A percentile compares a stretch with the other conserved stretches of the same genome.
These are phyloP conservation scores for Arthroderma sp. DNA, from an alignment of 2,329 filamentous ascomycete genomes.

Conservation along the genomic window DNA sequence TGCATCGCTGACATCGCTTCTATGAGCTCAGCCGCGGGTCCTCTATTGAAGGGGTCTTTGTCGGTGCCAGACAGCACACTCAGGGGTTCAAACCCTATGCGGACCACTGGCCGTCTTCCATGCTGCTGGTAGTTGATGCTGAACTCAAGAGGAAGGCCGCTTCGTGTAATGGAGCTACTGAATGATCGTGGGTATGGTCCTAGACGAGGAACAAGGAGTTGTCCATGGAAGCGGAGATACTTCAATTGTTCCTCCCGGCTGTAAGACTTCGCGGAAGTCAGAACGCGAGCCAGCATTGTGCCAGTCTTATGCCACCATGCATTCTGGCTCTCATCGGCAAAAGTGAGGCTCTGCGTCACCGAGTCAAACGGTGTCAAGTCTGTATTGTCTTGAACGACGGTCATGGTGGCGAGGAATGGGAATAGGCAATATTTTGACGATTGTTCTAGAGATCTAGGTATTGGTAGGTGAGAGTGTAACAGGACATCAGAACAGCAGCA, in stretches of 20 bases:
- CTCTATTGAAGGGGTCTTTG: slow-evolving; percentile 9
- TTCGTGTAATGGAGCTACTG: slow-evolving; percentile 5
- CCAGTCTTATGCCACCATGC: too few species aligned
- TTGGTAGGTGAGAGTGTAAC: too few species aligned
- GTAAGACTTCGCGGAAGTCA: too few species aligned
- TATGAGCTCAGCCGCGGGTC: slow-evolving; percentile 3
- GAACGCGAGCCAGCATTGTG: too few species aligned
- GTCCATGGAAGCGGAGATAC: slow-evolving; percentile 12
- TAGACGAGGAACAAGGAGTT: slow-evolving; percentile 14
- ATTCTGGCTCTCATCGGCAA: too few species aligned
- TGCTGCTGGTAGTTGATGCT: slow-evolving; percentile 12
- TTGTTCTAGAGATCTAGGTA: too few species aligned
- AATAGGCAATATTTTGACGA: too few species aligned
- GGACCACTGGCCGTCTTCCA: neutral
- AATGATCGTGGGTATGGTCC: slow-evolving; percentile 12
- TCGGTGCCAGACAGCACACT: slow-evolving; percentile 3
- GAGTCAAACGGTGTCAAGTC: too few species aligned
- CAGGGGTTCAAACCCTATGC: slow-evolving; percentile 9
- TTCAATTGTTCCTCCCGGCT: slow-evolving; percentile 14
- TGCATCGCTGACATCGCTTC: neutral
- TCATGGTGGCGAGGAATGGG: too few species aligned
- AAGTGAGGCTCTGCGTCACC: too few species aligned
- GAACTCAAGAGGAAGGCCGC: slow-evolving; percentile 10
- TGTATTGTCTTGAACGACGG: too few species aligned
- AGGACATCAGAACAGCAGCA: too few species aligned